These are phyloP conservation scores for Erysimum pusillum DNA, from an alignment of 441 rosid genomes.

Conservation along the genomic window DNA sequence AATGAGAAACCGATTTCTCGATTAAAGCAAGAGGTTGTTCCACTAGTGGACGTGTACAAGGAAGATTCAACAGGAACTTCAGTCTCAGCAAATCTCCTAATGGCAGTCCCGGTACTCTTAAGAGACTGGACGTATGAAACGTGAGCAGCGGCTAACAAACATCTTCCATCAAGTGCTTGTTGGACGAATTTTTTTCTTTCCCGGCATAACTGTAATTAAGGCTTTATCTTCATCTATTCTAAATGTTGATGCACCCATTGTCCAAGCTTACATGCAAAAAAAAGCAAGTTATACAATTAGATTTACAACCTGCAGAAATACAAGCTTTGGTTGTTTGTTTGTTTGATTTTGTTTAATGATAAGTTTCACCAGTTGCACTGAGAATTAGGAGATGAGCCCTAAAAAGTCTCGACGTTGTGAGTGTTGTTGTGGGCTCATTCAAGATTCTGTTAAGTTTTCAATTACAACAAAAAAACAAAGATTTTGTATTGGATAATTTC, in stretches of 20 bases:
- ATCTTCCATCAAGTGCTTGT: slow-evolving; percentile 97
- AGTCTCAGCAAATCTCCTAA: slow-evolving; percentile 78
- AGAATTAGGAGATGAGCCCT: no score
- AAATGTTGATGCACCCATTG: slow-evolving; percentile 83
- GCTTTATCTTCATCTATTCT: slow-evolving; percentile 89
- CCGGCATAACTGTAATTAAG: slow-evolving; percentile 81
- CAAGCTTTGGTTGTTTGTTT: no score
- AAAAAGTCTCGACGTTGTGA: no score
- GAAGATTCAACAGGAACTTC: slow-evolving; percentile 80
- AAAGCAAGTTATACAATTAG: slow-evolving; percentile 9
- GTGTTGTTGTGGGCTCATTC: no score
- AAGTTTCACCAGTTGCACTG: no score
- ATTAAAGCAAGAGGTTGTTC: slow-evolving; percentile 75
- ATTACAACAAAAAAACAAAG: no score
- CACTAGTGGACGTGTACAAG: slow-evolving; percentile 74
- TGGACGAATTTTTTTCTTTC: slow-evolving; percentile 87
- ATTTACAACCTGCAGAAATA: slow-evolving; percentile 4
- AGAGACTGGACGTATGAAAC: slow-evolving; percentile 78
- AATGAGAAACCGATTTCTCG: slow-evolving; percentile 74
- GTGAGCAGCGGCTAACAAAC: slow-evolving; percentile 86
- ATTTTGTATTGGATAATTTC: no score
- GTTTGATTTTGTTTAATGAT: no score
- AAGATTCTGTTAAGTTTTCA: no score
- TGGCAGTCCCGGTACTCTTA: slow-evolving; percentile 74
- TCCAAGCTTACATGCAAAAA: slow-evolving; percentile 31